These are phyloP conservation scores for Syzygium oleosum DNA, from an alignment of 345 rosid genomes.

Conservation along the genomic window DNA sequence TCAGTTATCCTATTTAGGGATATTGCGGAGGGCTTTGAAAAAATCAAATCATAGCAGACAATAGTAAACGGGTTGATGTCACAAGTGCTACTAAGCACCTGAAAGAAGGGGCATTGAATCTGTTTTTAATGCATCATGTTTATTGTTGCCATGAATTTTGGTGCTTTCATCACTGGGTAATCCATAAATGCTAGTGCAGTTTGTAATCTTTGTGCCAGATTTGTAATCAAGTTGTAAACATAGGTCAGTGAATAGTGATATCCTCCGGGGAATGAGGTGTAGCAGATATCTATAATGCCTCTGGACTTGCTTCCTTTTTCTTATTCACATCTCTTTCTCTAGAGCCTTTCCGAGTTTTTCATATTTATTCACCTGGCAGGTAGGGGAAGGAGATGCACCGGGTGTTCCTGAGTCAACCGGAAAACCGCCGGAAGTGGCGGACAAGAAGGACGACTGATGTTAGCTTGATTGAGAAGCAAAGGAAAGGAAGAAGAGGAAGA, in stretches of 20 bases:
- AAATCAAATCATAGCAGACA: not conserved
- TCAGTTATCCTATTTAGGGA: not conserved
- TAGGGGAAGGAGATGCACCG: constrained; percentile 10
- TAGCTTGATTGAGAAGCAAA: not conserved
- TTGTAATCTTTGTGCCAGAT: not conserved
- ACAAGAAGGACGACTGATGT: constrained; percentile 16
- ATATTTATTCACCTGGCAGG: constrained; percentile 8
- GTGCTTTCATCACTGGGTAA: not conserved
- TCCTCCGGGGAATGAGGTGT: not conserved
- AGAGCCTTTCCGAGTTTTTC: not conserved
- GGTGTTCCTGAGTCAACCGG: constrained; percentile 2
- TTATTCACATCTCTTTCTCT: not conserved
- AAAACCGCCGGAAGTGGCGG: constrained; percentile 5
- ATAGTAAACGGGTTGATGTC: not conserved
- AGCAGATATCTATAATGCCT: not conserved
- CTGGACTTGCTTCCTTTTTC: not conserved
- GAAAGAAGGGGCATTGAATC: not conserved
- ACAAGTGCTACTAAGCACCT: not conserved
- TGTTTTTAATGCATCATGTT: not conserved
- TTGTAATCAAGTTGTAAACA: not conserved
- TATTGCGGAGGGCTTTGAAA: not conserved
- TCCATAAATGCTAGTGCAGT: not conserved
- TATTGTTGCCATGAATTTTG: not conserved
- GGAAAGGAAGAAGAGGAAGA: not conserved
- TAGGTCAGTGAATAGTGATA: not conserved